These are phyloP conservation scores for Coprinopsis cinerea DNA, from an alignment of 768 basidiomycete genomes.

Conservation along the genomic window DNA sequence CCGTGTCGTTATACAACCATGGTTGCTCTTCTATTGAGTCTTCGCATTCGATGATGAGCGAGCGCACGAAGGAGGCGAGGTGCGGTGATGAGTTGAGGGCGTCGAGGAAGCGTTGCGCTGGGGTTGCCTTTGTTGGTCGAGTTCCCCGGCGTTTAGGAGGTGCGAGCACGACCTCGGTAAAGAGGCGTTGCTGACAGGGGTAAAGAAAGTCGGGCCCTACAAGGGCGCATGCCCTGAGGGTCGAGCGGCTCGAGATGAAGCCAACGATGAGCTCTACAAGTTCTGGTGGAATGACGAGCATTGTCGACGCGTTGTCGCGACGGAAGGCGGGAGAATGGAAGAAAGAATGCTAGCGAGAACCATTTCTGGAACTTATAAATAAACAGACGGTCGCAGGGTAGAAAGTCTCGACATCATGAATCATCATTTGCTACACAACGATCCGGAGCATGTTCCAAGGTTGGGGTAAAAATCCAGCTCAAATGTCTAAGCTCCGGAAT, in stretches of 20 bases:
- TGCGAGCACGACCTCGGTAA: constrained; percentile 7
- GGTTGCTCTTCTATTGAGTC: constrained; percentile 9
- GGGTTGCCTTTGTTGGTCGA: constrained; percentile 1
- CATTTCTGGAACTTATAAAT: not conserved
- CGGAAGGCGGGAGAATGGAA: not conserved
- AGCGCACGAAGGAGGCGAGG: constrained; percentile 7
- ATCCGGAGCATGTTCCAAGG: constrained; percentile 9
- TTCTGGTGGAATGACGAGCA: constrained; percentile 5
- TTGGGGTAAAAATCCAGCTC: not conserved
- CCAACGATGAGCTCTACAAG: constrained; percentile 8
- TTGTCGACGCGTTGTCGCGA: not conserved
- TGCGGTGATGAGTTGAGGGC: constrained; percentile 8
- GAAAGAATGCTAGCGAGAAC: too few relatives aligned
- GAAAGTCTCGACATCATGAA: constrained; percentile 3
- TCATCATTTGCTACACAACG: too few relatives aligned
- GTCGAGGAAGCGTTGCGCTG: constrained; percentile 10
- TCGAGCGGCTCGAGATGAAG: constrained; percentile 3
- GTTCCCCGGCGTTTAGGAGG: constrained; percentile 6
- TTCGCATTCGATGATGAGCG: constrained; percentile 10
- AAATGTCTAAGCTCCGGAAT: constrained; percentile 11
- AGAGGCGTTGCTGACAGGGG: constrained; percentile 7
- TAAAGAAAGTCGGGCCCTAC: constrained; percentile 3
- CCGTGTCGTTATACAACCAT: constrained; percentile 10
- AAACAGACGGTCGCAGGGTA: too few relatives aligned
- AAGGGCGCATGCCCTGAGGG: constrained; percentile 5